Conservation (phyloP, 1,284 basidiomycete genomes). For the Clitocybe nebularis region DNA sequence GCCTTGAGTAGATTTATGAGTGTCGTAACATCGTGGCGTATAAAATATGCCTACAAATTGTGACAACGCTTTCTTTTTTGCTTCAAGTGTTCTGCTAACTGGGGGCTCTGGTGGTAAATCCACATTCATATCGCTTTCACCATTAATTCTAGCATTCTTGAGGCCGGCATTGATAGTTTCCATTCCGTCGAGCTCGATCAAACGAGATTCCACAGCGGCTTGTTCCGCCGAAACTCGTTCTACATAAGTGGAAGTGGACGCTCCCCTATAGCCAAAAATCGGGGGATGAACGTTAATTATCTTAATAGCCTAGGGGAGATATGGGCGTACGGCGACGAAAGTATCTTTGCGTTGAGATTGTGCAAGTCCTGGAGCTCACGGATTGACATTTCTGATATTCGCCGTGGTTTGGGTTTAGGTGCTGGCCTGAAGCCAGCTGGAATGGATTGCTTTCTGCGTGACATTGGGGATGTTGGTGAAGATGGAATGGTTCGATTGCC, state of each 20-base stretch:
- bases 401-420: conserved; percentile 49
- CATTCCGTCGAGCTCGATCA: conserved; percentile 67
- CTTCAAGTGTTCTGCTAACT: conserved; percentile 52
- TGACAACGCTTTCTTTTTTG: conserved; percentile 65
- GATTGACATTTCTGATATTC: conserved; percentile 56
- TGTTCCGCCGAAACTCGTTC: conserved; percentile 65
- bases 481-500: conserved; percentile 22
- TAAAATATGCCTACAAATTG: conserved; percentile 51
- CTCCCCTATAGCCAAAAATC: conserved; percentile 39
- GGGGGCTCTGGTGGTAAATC: conserved; percentile 47
- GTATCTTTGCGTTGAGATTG: conserved; percentile 53
- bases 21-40: background rate
- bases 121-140: conserved; percentile 59
- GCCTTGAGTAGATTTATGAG: conserved; percentile 25
- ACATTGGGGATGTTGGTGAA: conserved; percentile 39
- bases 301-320: no score
- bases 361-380: conserved; percentile 66
- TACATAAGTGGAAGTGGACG: conserved; percentile 67
- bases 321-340: conserved; percentile 61
- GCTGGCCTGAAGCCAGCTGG: conserved; percentile 54
- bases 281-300: background rate
- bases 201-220: conserved; percentile 55
- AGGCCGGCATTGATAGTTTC: conserved; percentile 60
- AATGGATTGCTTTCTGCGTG: conserved; percentile 35
- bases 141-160: conserved; percentile 52